Conservation (phyloP, 1,139 yeast genomes). For the Blastobotrys ciferrii region DNA sequence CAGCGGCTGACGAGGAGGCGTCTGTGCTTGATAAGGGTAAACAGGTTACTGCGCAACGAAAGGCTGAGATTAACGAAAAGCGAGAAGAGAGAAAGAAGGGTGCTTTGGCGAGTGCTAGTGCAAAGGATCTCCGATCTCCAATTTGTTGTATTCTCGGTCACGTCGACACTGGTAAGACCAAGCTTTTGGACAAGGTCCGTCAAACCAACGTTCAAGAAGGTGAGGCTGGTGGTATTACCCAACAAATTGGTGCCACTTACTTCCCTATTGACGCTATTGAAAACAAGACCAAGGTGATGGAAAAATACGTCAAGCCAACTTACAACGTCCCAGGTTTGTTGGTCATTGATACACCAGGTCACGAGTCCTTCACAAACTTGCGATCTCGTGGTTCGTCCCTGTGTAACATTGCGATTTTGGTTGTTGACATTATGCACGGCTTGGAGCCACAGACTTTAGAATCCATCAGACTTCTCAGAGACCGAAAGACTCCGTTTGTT, state of each 20-base stretch:
- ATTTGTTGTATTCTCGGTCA: constrained; percentile 99
- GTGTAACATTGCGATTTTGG: constrained; percentile 98
- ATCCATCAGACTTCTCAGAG: constrained; percentile 86
- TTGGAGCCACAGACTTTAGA: constrained; percentile 96
- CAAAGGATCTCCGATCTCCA: constrained; percentile 81
- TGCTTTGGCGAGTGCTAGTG: constrained; percentile 40
- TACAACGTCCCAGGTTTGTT: constrained; percentile 96
- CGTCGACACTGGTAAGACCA: constrained; percentile 99
- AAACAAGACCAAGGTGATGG: constrained; percentile 89
- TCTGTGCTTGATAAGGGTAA: constrained; percentile 31
- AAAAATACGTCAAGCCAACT: constrained; percentile 71
- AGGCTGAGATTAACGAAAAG: constrained; percentile 37
- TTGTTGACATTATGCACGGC: constrained; percentile 98
- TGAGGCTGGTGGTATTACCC: constrained; percentile 99
- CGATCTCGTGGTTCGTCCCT: constrained; percentile 98
- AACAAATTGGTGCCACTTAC: constrained; percentile 99
- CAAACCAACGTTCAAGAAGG: constrained; percentile 99
- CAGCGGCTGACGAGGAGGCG: constrained; percentile 29
- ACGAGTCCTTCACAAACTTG: constrained; percentile 96
- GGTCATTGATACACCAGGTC: constrained; percentile 98
- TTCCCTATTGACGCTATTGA: constrained; percentile 95
- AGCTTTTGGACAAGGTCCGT: constrained; percentile 91
- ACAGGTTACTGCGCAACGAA: constrained; percentile 21
- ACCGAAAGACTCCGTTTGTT: constrained; percentile 95
- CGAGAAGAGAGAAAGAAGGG: constrained; percentile 41